phyloP scores from a whole-genome alignment of 192 early-diverging fungal genomes.

The Rhizophagus clarus region DNA sequence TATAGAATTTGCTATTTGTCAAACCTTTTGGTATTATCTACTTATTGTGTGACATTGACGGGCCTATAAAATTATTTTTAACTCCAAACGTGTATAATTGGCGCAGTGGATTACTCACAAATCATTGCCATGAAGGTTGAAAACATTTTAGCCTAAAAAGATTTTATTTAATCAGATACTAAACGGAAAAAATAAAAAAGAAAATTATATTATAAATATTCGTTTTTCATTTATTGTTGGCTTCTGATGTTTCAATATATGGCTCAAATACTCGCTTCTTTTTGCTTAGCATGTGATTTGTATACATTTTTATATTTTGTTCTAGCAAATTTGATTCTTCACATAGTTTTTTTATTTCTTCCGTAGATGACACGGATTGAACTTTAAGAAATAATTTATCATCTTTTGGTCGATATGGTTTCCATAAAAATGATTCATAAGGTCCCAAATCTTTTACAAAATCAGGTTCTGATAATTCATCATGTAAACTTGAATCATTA shows the following conservation, averaged over 20 bases:
- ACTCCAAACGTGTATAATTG: too few relatives aligned
- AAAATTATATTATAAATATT: too few relatives aligned
- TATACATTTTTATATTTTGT: neutral
- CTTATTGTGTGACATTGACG: too few relatives aligned
- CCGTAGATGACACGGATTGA: slow-evolving; percentile 33
- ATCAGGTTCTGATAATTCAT: neutral
- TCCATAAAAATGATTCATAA: neutral
- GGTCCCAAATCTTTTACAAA: neutral
- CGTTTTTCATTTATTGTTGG: too few relatives aligned
- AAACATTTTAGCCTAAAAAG: too few relatives aligned
- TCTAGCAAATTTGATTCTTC: neutral
- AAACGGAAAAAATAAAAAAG: too few relatives aligned
- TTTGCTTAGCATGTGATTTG: neutral
- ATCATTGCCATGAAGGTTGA: too few relatives aligned
- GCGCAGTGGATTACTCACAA: too few relatives aligned
- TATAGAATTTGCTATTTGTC: too few relatives aligned
- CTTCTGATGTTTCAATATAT: neutral
- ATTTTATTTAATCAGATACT: too few relatives aligned
- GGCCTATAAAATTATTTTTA: too few relatives aligned
- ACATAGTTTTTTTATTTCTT: slow-evolving; percentile 35
- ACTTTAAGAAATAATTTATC: slow-evolving; percentile 31
- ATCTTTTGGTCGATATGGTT: neutral
- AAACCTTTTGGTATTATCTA: too few relatives aligned
- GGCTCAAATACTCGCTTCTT: neutral
- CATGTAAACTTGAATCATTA: neutral